These are phyloP conservation scores for Trichosporon coremiiforme DNA, from an alignment of 1,284 basidiomycete species.

Conservation along the genomic window DNA sequence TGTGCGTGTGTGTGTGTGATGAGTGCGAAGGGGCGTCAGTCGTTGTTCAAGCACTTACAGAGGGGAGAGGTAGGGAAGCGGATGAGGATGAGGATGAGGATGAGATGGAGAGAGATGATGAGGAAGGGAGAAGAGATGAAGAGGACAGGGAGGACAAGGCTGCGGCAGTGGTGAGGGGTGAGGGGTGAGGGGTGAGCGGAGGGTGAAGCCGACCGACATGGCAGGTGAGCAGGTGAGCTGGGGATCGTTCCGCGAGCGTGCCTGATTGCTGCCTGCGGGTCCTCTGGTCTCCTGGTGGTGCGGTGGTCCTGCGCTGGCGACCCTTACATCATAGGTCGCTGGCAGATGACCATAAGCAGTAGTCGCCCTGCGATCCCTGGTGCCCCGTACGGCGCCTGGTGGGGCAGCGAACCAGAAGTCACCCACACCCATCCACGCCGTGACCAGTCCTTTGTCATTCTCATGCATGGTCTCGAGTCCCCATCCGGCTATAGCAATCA, in stretches of 20 bases:
- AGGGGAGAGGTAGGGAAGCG: too few species aligned
- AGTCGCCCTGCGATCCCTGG: slow-evolving; percentile 6
- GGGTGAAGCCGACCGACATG: not conserved
- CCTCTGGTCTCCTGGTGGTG: too few species aligned
- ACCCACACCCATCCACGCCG: too few species aligned
- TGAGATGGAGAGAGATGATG: not conserved
- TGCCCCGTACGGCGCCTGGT: not conserved
- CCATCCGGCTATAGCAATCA: not conserved
- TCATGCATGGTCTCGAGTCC: not conserved
- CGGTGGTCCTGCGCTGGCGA: too few species aligned
- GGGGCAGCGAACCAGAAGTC: slow-evolving; percentile 11
- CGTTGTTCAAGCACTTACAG: not conserved
- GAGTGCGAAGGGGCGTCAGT: not conserved
- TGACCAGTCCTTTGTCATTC: not conserved
- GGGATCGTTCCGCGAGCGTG: not conserved
- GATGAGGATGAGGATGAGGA: not conserved
- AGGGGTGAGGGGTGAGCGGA: not conserved
- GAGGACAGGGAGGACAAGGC: not conserved
- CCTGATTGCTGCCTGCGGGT: slow-evolving; percentile 4
- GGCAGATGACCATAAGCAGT: slow-evolving; percentile 9
- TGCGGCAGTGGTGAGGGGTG: too few species aligned
- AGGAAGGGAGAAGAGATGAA: not conserved
- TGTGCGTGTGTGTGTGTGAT: not conserved
- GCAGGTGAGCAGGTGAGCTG: not conserved
- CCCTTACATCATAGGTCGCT: slow-evolving; percentile 2